phyloP scores from a whole-genome alignment of 2,329 filamentous ascomycete genomes.

The Cadophora luteo-olivacea region DNA sequence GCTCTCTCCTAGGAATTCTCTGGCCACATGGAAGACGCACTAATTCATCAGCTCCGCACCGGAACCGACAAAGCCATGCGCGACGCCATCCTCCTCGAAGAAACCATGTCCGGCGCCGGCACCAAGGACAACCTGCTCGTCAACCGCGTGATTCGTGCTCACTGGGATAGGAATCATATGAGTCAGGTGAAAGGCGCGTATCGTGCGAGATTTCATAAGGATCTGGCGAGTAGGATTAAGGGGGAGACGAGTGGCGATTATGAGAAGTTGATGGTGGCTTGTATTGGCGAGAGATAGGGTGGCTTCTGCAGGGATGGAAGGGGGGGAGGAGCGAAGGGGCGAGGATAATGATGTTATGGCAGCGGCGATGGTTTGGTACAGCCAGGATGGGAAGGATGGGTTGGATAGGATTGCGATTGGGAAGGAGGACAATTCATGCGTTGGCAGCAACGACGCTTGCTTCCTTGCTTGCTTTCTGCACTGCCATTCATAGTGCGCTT shows the following conservation, averaged over 20 bases:
- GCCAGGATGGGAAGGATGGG: neutral
- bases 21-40: slow-evolving; percentile 88
- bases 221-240: slow-evolving; percentile 72
- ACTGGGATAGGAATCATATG: slow-evolving; percentile 82
- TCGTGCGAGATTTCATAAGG: slow-evolving; percentile 70
- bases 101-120: slow-evolving; percentile 83
- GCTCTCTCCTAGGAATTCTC: slow-evolving; percentile 69
- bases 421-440: neutral
- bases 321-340: neutral
- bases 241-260: slow-evolving; percentile 90
- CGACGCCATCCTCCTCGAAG: slow-evolving; percentile 83
- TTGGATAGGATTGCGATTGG: neutral
- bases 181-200: slow-evolving; percentile 82
- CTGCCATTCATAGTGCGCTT: too few species aligned
- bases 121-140: slow-evolving; percentile 86
- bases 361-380: too few species aligned
- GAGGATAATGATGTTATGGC: neutral
- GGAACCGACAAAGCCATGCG: slow-evolving; percentile 84
- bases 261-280: slow-evolving; percentile 74
- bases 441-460: neutral
- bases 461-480: too few species aligned
- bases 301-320: neutral
- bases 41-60: slow-evolving; percentile 78
- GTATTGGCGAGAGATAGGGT: slow-evolving; percentile 17
- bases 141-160: slow-evolving; percentile 76